phyloP scores from a whole-genome alignment of 805 yeast genomes.

The Sugiyamaella smithiae region DNA sequence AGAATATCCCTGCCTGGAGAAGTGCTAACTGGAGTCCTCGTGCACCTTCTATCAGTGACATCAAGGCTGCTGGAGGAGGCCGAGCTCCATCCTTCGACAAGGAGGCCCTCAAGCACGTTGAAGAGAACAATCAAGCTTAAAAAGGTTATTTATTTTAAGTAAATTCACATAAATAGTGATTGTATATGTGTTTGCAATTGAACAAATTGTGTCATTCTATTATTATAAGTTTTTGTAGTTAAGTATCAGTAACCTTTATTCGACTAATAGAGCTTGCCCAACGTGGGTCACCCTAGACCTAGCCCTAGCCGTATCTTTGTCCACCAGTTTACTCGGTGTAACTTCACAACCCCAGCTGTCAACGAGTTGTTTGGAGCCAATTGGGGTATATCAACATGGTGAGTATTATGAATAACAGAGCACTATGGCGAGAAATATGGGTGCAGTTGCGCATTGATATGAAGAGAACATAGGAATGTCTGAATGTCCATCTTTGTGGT shows the following conservation, averaged over 20 bases:
- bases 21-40: slow-evolving; percentile 44
- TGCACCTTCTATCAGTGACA: slow-evolving; percentile 22
- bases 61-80: slow-evolving; percentile 30
- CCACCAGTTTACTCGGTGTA: too few species aligned
- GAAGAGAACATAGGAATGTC: too few species aligned
- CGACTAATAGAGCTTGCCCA: too few species aligned
- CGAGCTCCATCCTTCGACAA: slow-evolving; percentile 29
- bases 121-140: background rate
- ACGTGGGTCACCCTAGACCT: too few species aligned
- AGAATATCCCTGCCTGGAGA: slow-evolving; percentile 68
- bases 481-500: too few species aligned
- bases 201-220: background rate
- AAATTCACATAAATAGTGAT: background rate
- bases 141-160: slow-evolving; percentile 1
- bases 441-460: too few species aligned
- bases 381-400: too few species aligned
- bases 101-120: slow-evolving; percentile 13
- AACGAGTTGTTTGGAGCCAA: too few species aligned
- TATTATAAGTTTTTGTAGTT: background rate
- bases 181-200: background rate
- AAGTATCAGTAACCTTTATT: background rate
- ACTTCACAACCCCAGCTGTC: too few species aligned
- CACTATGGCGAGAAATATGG: too few species aligned
- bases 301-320: too few species aligned
- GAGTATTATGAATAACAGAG: too few species aligned